Conservation (phyloP, 2,329 filamentous ascomycete genomes). For the Xylaria sp. region DNA sequence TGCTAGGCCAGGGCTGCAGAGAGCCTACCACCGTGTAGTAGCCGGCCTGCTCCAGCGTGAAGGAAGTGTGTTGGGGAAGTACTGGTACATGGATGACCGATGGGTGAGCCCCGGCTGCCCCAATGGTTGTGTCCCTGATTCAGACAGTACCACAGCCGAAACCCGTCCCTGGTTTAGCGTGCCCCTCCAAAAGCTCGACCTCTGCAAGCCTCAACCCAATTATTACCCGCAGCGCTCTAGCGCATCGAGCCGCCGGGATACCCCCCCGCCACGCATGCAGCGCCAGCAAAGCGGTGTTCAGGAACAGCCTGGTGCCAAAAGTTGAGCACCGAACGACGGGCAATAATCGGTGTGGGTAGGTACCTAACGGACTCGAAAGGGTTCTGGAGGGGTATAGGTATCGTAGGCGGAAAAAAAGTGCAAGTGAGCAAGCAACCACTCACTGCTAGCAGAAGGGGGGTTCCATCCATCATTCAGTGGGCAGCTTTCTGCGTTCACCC, state of each 20-base stretch:
- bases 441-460: conserved; percentile 9
- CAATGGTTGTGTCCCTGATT: conserved; percentile 44
- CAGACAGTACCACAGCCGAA: conserved; percentile 37
- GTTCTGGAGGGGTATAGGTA: conserved; percentile 33
- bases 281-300: conserved; percentile 32
- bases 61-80: conserved; percentile 46
- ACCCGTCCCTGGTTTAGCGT: conserved; percentile 42
- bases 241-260: conserved; percentile 16
- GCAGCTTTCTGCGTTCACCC: conserved; percentile 13
- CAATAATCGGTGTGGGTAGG: conserved; percentile 23
- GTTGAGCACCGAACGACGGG: conserved; percentile 31
- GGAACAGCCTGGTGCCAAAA: conserved; percentile 34
- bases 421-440: conserved; percentile 22
- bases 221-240: conserved; percentile 40
- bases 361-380: conserved; percentile 23
- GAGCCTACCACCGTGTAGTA: conserved; percentile 12
- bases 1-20: conserved; percentile 10
- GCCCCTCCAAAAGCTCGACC: conserved; percentile 39
- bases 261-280: conserved; percentile 29
- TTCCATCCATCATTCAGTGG: conserved; percentile 23
- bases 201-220: conserved; percentile 34
- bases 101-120: conserved; percentile 37
- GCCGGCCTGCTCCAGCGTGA: conserved; percentile 21
- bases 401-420: conserved; percentile 29
- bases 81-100: conserved; percentile 42